phyloP scores from a whole-genome alignment of 768 basidiomycete species.

The Phlebiopsis gigantea region DNA sequence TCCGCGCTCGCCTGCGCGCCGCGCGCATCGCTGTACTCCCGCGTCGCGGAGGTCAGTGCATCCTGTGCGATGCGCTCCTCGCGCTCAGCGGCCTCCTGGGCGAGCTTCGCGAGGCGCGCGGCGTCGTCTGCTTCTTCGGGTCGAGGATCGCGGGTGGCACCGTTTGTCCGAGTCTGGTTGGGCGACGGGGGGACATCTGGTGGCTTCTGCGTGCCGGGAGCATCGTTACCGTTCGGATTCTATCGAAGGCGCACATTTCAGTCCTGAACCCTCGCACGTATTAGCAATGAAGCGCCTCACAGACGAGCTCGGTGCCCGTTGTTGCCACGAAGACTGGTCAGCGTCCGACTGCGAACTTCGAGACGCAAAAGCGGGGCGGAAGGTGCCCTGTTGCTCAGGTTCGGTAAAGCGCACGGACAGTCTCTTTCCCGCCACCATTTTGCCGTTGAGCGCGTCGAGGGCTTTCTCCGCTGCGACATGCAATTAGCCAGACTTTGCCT shows the following conservation, averaged over 20 bases:
- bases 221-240: neutral
- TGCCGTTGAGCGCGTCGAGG: neutral
- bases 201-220: neutral
- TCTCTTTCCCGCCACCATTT: neutral
- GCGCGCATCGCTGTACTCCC: neutral
- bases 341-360: neutral
- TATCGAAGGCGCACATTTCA: too few species aligned
- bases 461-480: neutral
- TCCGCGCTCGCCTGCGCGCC: neutral
- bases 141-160: neutral
- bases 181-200: neutral
- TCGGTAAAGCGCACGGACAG: slow-evolving; percentile 8
- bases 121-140: neutral
- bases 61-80: neutral
- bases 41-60: neutral
- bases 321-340: neutral
- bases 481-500: neutral
- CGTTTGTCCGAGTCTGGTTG: neutral
- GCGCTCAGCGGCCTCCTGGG: neutral
- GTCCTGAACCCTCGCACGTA: neutral
- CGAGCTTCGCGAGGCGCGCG: neutral
- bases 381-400: neutral
- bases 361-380: neutral
- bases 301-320: neutral
- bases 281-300: too few species aligned